A percentile compares a stretch with the other conserved stretches of the same genome.
Evolutionary conservation across 805 yeast species (phyloP).

Genomic region (Monosporozyma unispora): DNA sequence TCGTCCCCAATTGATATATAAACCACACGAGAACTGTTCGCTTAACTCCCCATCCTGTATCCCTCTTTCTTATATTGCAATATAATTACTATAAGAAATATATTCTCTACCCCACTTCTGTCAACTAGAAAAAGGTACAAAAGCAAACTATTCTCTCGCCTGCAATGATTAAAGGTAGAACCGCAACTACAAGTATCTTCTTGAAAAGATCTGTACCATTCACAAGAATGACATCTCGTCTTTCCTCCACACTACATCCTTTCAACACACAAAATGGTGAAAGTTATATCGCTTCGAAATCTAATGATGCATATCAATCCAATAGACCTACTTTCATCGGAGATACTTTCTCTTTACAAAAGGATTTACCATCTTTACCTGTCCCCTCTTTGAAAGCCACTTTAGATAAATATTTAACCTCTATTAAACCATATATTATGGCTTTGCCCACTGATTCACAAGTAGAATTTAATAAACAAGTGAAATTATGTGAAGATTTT

Average conservation of each 20-base stretch:
- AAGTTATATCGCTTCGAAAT: conserved; percentile 17
- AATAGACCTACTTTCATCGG: conserved; percentile 39
- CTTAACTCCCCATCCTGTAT: too few relatives aligned
- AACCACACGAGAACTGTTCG: too few relatives aligned
- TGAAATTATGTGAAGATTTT: conserved; percentile 56
- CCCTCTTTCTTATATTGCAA: too few relatives aligned
- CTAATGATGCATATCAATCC: conserved; percentile 16
- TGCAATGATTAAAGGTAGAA: neutral
- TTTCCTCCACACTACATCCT: conserved; percentile 5
- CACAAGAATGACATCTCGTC: neutral
- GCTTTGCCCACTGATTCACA: conserved; percentile 39
- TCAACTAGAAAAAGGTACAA: too few relatives aligned
- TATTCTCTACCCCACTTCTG: neutral
- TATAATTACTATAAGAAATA: too few relatives aligned
- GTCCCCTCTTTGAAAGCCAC: conserved; percentile 77
- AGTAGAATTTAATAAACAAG: conserved; percentile 34
- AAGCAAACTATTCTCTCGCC: neutral
- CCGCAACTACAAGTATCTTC: neutral
- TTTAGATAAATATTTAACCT: conserved; percentile 54
- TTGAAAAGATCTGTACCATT: neutral
- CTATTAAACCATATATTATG: conserved; percentile 53
- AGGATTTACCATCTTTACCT: conserved; percentile 71
- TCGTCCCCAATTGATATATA: too few relatives aligned
- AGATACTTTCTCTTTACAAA: conserved; percentile 62
- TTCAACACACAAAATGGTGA: conserved; percentile 24